phyloP scores from a whole-genome alignment of 371 early-diverging fungal species.

The Haplosporangium sp. region DNA sequence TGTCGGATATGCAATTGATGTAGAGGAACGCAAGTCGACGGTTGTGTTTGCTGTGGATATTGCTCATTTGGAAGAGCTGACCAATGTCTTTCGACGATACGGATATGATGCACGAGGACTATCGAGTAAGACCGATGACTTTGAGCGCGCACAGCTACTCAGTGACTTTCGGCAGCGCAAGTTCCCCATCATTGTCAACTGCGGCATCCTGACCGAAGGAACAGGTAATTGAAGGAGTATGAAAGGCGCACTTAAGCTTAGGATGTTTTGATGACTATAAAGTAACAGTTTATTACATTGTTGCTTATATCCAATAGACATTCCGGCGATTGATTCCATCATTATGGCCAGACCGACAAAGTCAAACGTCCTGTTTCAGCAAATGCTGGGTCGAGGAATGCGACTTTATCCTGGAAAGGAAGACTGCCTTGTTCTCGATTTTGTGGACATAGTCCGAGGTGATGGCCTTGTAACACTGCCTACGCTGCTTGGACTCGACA shows the following conservation, averaged over 20 bases:
- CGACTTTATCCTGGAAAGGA: slow-evolving; percentile 73
- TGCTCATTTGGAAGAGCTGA: slow-evolving; percentile 73
- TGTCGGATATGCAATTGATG: not conserved
- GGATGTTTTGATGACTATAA: no score
- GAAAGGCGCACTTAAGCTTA: not conserved
- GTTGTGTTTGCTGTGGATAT: slow-evolving; percentile 92
- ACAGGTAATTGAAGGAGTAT: slow-evolving; percentile 55
- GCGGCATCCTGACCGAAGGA: slow-evolving; percentile 84
- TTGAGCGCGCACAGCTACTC: slow-evolving; percentile 67
- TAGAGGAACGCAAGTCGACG: slow-evolving; percentile 67
- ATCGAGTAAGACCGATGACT: slow-evolving; percentile 67
- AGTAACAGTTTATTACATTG: no score
- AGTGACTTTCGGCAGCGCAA: slow-evolving; percentile 69
- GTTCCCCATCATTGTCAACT: slow-evolving; percentile 89
- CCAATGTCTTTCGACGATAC: slow-evolving; percentile 63
- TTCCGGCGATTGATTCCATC: slow-evolving; percentile 90
- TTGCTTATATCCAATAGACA: slow-evolving; percentile 63
- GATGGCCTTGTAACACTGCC: slow-evolving; percentile 70
- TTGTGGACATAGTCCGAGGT: slow-evolving; percentile 74
- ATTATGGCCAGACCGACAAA: slow-evolving; percentile 91
- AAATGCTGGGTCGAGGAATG: slow-evolving; percentile 96
- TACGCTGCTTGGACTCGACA: slow-evolving; percentile 76
- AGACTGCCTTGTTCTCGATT: slow-evolving; percentile 89
- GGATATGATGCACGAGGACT: slow-evolving; percentile 75
- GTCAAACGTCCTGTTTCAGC: slow-evolving; percentile 85